These are phyloP conservation scores for Nakazawaea peltata DNA, from an alignment of 805 yeast species.

Conservation along the genomic window DNA sequence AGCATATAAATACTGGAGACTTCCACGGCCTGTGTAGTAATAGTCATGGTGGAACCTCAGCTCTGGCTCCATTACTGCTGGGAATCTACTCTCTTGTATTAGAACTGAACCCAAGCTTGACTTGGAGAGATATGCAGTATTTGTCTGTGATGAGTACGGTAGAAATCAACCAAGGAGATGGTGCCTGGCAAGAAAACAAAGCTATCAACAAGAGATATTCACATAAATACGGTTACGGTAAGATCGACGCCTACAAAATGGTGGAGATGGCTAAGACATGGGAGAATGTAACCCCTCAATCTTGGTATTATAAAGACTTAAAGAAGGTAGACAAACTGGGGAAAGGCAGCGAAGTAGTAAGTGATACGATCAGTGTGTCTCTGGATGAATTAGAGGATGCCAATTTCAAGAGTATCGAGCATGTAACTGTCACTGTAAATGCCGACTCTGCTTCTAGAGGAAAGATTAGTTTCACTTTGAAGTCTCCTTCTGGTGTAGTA, in stretches of 20 bases:
- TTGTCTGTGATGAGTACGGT: conserved; percentile 65
- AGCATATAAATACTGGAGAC: conserved; percentile 84
- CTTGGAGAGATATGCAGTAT: conserved; percentile 96
- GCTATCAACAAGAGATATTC: conserved; percentile 60
- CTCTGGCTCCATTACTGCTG: conserved; percentile 98
- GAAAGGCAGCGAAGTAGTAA: conserved; percentile 13
- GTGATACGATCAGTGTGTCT: conserved; percentile 36
- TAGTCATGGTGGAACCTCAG: conserved; percentile 93
- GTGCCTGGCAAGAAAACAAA: conserved; percentile 67
- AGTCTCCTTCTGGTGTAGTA: conserved; percentile 67
- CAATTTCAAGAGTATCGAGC: conserved; percentile 73
- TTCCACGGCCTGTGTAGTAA: conserved; percentile 60
- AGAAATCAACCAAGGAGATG: conserved; percentile 59
- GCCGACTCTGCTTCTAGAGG: conserved; percentile 65
- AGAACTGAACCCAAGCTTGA: conserved; percentile 75
- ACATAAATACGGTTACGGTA: conserved; percentile 88
- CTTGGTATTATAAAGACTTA: conserved; percentile 58
- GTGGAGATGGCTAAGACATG: conserved; percentile 68
- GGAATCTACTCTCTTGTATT: conserved; percentile 85
- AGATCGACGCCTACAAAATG: conserved; percentile 71
- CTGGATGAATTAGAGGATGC: conserved; percentile 39
- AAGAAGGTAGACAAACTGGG: conserved; percentile 21
- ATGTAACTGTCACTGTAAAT: conserved; percentile 74
- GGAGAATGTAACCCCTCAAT: conserved; percentile 85
- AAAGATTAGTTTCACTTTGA: conserved; percentile 50